These are phyloP conservation scores for Zasmidium cellare DNA, from an alignment of 2,329 filamentous ascomycete species.

Conservation along the genomic window DNA sequence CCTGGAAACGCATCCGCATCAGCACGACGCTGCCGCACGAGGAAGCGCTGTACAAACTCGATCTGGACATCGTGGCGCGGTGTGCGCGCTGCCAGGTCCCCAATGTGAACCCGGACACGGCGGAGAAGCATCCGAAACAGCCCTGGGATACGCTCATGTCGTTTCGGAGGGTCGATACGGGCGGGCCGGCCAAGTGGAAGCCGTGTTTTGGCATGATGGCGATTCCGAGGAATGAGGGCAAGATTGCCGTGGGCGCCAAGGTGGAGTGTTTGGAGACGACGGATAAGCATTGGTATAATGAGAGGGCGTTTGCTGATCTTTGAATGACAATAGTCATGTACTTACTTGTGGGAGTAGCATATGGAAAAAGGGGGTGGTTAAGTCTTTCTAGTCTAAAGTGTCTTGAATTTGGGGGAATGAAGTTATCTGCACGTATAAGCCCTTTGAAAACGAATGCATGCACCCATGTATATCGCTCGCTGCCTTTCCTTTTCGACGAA, in stretches of 20 bases:
- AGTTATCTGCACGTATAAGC: neutral
- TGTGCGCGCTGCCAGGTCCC: conserved; percentile 64
- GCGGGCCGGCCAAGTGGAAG: conserved; percentile 61
- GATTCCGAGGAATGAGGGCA: conserved; percentile 57
- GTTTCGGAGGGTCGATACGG: conserved; percentile 60
- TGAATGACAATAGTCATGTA: conserved; percentile 11
- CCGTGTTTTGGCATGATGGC: conserved; percentile 69
- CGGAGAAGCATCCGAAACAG: conserved; percentile 57
- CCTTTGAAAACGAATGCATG: too few species aligned
- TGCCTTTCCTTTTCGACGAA: neutral
- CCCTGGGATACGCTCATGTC: conserved; percentile 64
- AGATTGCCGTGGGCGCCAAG: conserved; percentile 58
- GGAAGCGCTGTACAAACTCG: conserved; percentile 40
- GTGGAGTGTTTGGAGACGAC: conserved; percentile 61
- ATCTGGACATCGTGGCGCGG: conserved; percentile 59
- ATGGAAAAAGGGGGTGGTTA: neutral
- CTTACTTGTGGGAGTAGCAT: neutral
- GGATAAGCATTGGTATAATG: conserved; percentile 55
- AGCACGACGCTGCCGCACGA: conserved; percentile 33
- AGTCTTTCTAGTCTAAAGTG: neutral
- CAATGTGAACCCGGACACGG: conserved; percentile 65
- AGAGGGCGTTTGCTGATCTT: conserved; percentile 34
- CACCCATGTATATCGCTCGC: conserved; percentile 7
- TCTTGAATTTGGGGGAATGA: neutral
- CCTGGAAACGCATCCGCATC: conserved; percentile 61